Evolutionary conservation across 768 basidiomycete species (phyloP).

Genomic region (Dacryopinax primogenitus): DNA sequence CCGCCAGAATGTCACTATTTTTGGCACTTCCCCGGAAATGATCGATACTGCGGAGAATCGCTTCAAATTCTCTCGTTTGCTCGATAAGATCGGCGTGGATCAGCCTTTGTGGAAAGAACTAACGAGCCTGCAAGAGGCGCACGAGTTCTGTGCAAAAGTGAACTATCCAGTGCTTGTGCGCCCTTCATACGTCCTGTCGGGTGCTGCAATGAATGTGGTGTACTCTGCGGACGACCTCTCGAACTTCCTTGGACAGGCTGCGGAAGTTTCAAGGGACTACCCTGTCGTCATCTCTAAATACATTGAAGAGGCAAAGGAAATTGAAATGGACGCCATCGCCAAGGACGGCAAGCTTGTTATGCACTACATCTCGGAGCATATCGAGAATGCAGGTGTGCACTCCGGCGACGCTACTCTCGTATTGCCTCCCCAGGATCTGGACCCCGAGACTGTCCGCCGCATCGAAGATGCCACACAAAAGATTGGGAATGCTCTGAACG

Average conservation of each 20-base stretch:
- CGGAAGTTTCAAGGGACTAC: constrained; percentile 89
- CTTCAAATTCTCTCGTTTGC: constrained; percentile 96
- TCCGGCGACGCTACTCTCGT: constrained; percentile 98
- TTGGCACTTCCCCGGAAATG: constrained; percentile 98
- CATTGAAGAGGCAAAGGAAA: constrained; percentile 99
- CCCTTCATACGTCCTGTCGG: constrained; percentile 97
- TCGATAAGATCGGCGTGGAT: constrained; percentile 97
- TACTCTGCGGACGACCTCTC: constrained; percentile 82
- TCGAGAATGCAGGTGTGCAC: constrained; percentile 97
- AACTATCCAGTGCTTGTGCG: constrained; percentile 93
- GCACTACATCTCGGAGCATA: constrained; percentile 99
- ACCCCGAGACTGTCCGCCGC: constrained; percentile 88
- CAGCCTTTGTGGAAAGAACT: constrained; percentile 97
- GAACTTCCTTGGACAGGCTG: constrained; percentile 86
- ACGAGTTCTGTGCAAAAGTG: constrained; percentile 80
- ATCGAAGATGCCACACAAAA: constrained; percentile 96
- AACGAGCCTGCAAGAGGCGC: constrained; percentile 77
- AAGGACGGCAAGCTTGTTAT: constrained; percentile 96
- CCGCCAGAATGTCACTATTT: constrained; percentile 96
- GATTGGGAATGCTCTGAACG: constrained; percentile 94
- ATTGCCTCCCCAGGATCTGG: constrained; percentile 94
- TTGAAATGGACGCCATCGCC: constrained; percentile 98
- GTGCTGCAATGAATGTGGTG: constrained; percentile 99
- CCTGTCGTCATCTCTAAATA: constrained; percentile 99
- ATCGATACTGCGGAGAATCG: constrained; percentile 98